These are phyloP conservation scores for Passalora sequoiae DNA, from an alignment of 2,329 filamentous ascomycete species.

Conservation along the genomic window DNA sequence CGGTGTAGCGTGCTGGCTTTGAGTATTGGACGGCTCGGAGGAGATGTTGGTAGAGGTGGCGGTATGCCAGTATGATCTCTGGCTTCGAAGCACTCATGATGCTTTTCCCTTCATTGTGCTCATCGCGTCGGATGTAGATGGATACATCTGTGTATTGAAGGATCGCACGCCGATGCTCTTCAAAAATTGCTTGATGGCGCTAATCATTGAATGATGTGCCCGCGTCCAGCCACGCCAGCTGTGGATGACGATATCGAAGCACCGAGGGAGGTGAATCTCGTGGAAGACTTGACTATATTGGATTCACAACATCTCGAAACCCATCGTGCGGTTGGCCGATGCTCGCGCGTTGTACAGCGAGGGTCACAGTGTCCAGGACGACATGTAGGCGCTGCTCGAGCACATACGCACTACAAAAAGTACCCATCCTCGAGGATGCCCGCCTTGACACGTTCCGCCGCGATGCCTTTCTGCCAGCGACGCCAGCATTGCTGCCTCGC, in stretches of 20 bases:
- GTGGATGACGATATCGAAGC: too few relatives aligned
- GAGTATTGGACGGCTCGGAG: slow-evolving; percentile 69
- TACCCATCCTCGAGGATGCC: slow-evolving; percentile 26
- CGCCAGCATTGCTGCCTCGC: slow-evolving; percentile 50
- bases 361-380: slow-evolving; percentile 6
- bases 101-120: neutral
- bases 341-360: slow-evolving; percentile 16
- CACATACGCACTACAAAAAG: slow-evolving; percentile 8
- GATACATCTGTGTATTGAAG: neutral
- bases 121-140: neutral
- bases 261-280: too few relatives aligned
- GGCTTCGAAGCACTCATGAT: slow-evolving; percentile 13
- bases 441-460: slow-evolving; percentile 46
- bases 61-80: slow-evolving; percentile 46
- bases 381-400: slow-evolving; percentile 10
- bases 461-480: slow-evolving; percentile 49
- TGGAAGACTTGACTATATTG: too few relatives aligned
- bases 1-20: slow-evolving; percentile 59
- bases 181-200: too few relatives aligned
- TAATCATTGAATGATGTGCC: too few relatives aligned
- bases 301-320: too few relatives aligned
- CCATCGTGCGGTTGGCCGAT: too few relatives aligned
- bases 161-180: too few relatives aligned
- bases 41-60: slow-evolving; percentile 60
- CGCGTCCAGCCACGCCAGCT: too few relatives aligned